phyloP scores from a whole-genome alignment of 306 rosid species.

The Quercus glauca region DNA sequence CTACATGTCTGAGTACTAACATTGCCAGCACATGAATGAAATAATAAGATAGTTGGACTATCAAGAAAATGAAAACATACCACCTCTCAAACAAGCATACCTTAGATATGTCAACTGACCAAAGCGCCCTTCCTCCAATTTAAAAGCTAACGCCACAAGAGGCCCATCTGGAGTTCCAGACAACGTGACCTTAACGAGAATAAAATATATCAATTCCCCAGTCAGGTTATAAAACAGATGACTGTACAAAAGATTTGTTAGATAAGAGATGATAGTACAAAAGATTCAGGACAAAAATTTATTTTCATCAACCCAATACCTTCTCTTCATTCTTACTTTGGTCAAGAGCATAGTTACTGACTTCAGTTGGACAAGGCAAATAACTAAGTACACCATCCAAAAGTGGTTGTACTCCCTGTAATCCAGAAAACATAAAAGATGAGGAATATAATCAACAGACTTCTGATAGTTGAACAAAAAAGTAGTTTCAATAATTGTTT shows the following conservation, averaged over 20 bases:
- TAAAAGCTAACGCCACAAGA: conserved; percentile 96
- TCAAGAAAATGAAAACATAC: conserved; percentile 8
- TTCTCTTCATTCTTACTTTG: conserved; percentile 86
- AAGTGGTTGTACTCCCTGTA: conserved; percentile 97
- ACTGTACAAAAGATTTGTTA: neutral
- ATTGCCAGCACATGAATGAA: neutral
- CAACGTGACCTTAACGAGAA: conserved; percentile 54
- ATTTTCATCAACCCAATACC: conserved; percentile 41
- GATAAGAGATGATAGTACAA: neutral
- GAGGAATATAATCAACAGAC: conserved; percentile 19
- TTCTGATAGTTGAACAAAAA: conserved; percentile 5
- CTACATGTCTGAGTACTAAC: neutral
- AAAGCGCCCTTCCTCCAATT: conserved; percentile 93
- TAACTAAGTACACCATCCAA: conserved; percentile 80
- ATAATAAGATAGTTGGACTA: conserved; percentile 4
- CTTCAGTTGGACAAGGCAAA: conserved; percentile 96
- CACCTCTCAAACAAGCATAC: conserved; percentile 34
- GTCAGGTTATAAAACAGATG: conserved; percentile 16
- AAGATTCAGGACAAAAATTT: neutral
- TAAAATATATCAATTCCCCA: conserved; percentile 17
- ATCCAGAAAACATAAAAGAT: conserved; percentile 30
- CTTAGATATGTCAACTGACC: conserved; percentile 95
- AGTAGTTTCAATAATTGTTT: neutral
- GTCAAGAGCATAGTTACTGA: conserved; percentile 82
- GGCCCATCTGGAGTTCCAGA: conserved; percentile 89